Conservation (phyloP, 176 grass and related monocot species). For the Oryza meyeriana region DNA sequence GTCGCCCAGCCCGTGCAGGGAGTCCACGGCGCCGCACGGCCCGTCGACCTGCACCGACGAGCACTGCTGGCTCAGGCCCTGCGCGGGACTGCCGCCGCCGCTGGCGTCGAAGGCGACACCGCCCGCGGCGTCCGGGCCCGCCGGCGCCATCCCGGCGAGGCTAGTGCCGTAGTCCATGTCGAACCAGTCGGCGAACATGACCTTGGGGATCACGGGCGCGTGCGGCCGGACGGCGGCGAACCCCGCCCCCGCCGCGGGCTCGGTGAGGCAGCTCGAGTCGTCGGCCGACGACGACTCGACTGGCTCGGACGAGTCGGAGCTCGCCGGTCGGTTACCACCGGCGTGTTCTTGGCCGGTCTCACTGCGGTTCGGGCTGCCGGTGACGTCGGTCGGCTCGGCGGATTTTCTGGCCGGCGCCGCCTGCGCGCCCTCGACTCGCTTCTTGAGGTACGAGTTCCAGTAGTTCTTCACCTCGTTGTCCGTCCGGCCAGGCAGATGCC, state of each 20-base stretch:
- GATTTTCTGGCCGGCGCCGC: conserved; percentile 22
- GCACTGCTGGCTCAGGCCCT: conserved; percentile 35
- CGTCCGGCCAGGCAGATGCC: conserved; percentile 80
- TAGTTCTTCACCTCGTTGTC: conserved; percentile 99
- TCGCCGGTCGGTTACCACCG: conserved; percentile 23
- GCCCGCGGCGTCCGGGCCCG: neutral
- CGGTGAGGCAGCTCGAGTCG: conserved; percentile 47
- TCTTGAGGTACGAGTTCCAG: conserved; percentile 99
- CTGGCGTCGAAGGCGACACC: conserved; percentile 18
- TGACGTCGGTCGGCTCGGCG: conserved; percentile 18
- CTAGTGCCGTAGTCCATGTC: conserved; percentile 51
- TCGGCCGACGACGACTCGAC: conserved; percentile 44
- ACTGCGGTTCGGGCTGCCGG: conserved; percentile 17
- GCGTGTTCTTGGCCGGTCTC: conserved; percentile 19
- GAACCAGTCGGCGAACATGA: conserved; percentile 92
- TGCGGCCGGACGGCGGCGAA: conserved; percentile 22
- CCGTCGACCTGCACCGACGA: conserved; percentile 44
- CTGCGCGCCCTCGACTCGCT: conserved; percentile 50
- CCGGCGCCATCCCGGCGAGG: conserved; percentile 21
- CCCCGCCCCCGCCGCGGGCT: neutral
- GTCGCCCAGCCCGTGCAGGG: conserved; percentile 44
- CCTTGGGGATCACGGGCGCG: conserved; percentile 59
- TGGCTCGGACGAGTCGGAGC: conserved; percentile 39
- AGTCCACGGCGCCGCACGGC: conserved; percentile 12
- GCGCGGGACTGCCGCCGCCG: conserved; percentile 11